Base-by-base conservation (phyloP, 305 asterid species). In the Fraxinus baroniana region DNA sequence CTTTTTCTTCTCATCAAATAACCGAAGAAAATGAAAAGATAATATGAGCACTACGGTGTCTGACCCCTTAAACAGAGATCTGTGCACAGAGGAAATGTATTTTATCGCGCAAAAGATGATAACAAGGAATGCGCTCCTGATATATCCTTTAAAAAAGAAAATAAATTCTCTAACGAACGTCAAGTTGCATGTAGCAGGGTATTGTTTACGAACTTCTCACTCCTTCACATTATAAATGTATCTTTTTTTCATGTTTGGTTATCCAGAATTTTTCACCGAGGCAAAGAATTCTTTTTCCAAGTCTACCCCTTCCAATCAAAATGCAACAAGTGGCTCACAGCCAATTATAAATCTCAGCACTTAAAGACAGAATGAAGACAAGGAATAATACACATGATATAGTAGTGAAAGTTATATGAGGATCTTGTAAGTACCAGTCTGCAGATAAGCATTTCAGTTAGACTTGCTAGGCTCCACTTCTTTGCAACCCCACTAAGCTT, bases 401-500 rank as follows among this genome's bases (percentile, higher is more conserved):
- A 55, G 26, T 37, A 37, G 22, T 44, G 77, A 20, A 66, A 82
- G 78, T 33, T 24, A 17, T 70, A 57, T 52, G 73, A 86, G 49
- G 7, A 80, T 46, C 36, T 83, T 64, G 22, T 81, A 83, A 79
- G 41, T 87, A 96, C 99, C 98, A 90, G 85, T 87, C 87, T 93
- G 91, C 94, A 91, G 37, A 92, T 86, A 76, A 96, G 87, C 86
- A 52, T 89, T 89, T 94, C 97, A 8, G 97, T 86, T 84, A 96
- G 84, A 74, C 88, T 83, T 81, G 97, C 91, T 36, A 96, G 92
- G 89, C 99, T 89, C 99, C 98, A 96, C 73, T 78, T 91, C 90
- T 88, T 94, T 73, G 88, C 89, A 66, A 79, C 86, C 80, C 90
- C 91, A 77, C 89, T 94, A 66, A 94, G 86, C 91, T 93, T 96